Conservation (phyloP, 164 flowering plant genomes). For the Chimonanthus praecox region DNA sequence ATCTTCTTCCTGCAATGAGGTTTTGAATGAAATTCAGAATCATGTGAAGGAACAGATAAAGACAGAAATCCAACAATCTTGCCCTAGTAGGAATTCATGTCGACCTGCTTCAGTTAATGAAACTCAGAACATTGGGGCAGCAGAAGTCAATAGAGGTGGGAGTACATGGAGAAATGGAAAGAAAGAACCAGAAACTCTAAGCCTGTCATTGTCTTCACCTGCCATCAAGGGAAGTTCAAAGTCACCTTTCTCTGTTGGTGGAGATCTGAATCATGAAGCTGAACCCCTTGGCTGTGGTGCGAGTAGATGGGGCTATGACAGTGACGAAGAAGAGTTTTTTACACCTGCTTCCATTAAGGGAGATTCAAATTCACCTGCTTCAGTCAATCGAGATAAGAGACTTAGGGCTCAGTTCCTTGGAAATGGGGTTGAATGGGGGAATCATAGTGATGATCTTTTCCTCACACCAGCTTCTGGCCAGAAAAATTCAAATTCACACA, state of each 20-base stretch:
- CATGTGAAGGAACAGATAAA: constrained; percentile 5
- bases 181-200: too few species aligned
- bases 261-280: background rate
- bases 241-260: constrained; percentile 6
- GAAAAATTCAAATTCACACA: too few species aligned
- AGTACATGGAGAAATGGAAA: too few species aligned
- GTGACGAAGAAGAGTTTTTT: background rate
- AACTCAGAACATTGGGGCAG: background rate
- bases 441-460: too few species aligned
- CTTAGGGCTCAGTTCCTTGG: too few species aligned
- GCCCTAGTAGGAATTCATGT: background rate
- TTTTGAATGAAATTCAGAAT: background rate
- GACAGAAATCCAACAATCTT: constrained; percentile 9
- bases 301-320: background rate
- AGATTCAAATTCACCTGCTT: too few species aligned
- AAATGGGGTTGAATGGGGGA: too few species aligned
- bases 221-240: background rate
- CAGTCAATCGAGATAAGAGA: too few species aligned
- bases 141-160: constrained; percentile 1
- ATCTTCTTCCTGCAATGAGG: background rate
- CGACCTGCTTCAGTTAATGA: background rate
- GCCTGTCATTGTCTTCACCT: background rate
- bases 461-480: too few species aligned
- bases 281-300: background rate
- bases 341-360: too few species aligned